phyloP scores from a whole-genome alignment of 768 basidiomycete species.

The Lactarius trivialis region DNA sequence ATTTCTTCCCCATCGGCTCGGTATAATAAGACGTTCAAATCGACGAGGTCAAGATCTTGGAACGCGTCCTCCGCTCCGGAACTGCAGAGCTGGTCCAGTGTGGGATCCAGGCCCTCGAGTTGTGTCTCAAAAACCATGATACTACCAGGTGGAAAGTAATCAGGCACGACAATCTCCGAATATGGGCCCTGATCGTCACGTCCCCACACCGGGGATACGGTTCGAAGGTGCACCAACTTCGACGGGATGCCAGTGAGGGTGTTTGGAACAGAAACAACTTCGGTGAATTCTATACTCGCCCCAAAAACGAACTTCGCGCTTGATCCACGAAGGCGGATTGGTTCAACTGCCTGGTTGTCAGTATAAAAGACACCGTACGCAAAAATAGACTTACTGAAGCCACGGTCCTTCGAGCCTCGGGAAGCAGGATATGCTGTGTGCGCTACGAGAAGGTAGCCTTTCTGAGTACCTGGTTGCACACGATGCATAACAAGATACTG shows the following conservation, averaged over 20 bases:
- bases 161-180: constrained; percentile 77
- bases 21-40: constrained; percentile 83
- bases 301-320: constrained; percentile 78
- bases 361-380: background rate
- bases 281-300: constrained; percentile 59
- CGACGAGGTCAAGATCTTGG: constrained; percentile 66
- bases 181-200: constrained; percentile 62
- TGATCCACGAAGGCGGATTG: constrained; percentile 77
- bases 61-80: constrained; percentile 70
- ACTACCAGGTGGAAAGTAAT: constrained; percentile 91
- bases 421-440: constrained; percentile 73
- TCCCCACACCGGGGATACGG: constrained; percentile 53
- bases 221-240: constrained; percentile 55
- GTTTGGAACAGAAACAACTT: constrained; percentile 45
- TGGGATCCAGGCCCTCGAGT: constrained; percentile 61
- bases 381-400: constrained; percentile 52
- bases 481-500: constrained; percentile 94
- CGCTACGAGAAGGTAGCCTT: constrained; percentile 86
- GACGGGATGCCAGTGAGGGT: constrained; percentile 68
- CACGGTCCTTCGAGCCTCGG: constrained; percentile 76
- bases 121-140: constrained; percentile 90
- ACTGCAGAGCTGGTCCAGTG: constrained; percentile 68
- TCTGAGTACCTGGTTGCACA: constrained; percentile 83
- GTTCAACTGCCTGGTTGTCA: constrained; percentile 50
- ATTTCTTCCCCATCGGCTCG: constrained; percentile 87